These are phyloP conservation scores for Lentinus tigrinus DNA, from an alignment of 768 basidiomycete genomes.

Conservation along the genomic window DNA sequence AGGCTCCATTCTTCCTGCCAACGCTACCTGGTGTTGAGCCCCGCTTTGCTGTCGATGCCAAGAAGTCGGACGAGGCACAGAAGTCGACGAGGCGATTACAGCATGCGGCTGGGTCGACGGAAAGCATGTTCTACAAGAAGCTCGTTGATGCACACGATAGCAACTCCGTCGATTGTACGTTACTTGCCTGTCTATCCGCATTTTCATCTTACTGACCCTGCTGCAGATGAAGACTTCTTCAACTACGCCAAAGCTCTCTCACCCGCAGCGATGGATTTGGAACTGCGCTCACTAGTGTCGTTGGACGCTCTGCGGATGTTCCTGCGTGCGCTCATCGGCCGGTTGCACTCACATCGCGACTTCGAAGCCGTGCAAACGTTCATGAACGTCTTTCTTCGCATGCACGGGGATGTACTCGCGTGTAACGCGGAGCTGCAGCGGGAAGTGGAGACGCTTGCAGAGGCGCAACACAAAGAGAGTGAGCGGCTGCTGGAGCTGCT, in stretches of 20 bases:
- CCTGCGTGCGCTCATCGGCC: slow-evolving; percentile 67
- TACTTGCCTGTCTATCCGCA: background rate
- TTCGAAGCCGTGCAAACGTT: slow-evolving; percentile 95
- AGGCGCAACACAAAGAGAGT: slow-evolving; percentile 75
- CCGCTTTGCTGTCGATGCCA: slow-evolving; percentile 64
- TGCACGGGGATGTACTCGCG: slow-evolving; percentile 82
- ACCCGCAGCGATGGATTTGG: slow-evolving; percentile 88
- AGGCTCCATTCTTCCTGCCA: slow-evolving; percentile 96
- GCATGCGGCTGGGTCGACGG: slow-evolving; percentile 46
- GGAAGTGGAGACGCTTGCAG: slow-evolving; percentile 56
- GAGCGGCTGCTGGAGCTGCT: slow-evolving; percentile 74
- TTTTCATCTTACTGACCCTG: background rate
- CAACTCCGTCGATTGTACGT: slow-evolving; percentile 50
- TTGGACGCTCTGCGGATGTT: slow-evolving; percentile 66
- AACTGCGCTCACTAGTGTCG: slow-evolving; percentile 75
- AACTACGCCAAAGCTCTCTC: slow-evolving; percentile 80
- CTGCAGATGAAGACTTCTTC: slow-evolving; percentile 79
- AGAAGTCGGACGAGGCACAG: slow-evolving; percentile 35
- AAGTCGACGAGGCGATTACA: slow-evolving; percentile 52
- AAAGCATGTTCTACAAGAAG: slow-evolving; percentile 72
- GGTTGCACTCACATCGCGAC: slow-evolving; percentile 79
- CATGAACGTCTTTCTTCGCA: slow-evolving; percentile 77
- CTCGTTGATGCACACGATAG: slow-evolving; percentile 56
- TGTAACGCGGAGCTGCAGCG: slow-evolving; percentile 62
- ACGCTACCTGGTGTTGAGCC: slow-evolving; percentile 85